A percentile compares a stretch with the other conserved stretches of the same genome.
Conservation (phyloP, 176 grass and related monocot species). For the Stipa capillata region DNA sequence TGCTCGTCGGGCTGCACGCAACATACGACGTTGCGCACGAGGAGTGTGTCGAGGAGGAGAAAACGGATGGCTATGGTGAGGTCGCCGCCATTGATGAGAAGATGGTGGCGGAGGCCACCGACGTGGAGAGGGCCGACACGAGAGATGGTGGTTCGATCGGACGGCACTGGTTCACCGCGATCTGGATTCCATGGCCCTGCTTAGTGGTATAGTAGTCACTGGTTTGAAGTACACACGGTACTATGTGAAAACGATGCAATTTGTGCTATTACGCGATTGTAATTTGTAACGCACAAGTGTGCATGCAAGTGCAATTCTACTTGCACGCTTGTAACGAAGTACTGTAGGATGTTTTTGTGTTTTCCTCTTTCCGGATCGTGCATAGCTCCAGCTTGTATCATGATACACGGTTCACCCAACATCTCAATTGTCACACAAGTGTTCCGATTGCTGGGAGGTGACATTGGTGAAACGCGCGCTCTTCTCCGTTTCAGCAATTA, state of each 20-base stretch:
- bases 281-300: neutral
- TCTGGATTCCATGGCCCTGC: neutral
- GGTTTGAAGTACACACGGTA: neutral
- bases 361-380: too few species aligned
- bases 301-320: neutral
- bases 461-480: too few species aligned
- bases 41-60: neutral
- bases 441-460: too few species aligned
- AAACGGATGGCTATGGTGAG: neutral
- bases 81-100: neutral
- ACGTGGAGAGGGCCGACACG: constrained; percentile 27
- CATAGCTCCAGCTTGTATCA: too few species aligned
- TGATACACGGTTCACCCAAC: too few species aligned
- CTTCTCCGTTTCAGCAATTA: too few species aligned
- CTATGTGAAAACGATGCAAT: neutral
- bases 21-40: constrained; percentile 71
- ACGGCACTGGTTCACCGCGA: neutral
- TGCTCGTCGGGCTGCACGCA: constrained; percentile 73
- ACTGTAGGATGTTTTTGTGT: too few species aligned
- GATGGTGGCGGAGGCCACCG: neutral
- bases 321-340: too few species aligned
- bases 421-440: too few species aligned
- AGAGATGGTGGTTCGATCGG: too few species aligned
- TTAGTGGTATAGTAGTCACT: neutral
- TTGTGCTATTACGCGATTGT: neutral